Evolutionary conservation across 306 rosid genomes (phyloP).

Genomic region (Vigna trinervia): DNA sequence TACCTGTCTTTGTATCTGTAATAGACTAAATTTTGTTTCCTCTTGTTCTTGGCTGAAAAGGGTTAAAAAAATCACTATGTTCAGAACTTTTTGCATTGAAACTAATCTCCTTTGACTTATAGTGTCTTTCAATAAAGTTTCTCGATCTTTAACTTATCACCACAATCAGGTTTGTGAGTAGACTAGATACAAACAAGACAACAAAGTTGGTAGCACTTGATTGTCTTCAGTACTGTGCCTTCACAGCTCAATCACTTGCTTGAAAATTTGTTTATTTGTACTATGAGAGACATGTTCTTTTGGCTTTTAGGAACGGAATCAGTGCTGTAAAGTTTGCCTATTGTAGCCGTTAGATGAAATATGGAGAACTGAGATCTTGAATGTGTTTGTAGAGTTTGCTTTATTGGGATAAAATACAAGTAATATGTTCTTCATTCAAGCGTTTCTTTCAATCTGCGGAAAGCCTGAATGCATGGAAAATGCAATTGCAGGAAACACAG

Average conservation of each 20-base stretch:
- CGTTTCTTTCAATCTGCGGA: background rate
- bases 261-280: background rate
- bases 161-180: background rate
- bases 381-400: background rate
- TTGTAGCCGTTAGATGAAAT: background rate
- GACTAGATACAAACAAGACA: background rate
- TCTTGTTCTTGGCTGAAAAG: background rate
- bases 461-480: background rate
- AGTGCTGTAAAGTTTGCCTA: background rate
- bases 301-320: background rate
- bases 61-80: background rate
- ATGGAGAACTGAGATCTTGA: background rate
- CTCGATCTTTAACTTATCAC: background rate
- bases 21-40: background rate
- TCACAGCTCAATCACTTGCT: background rate
- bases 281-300: background rate
- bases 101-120: background rate
- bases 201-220: background rate
- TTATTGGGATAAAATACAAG: background rate
- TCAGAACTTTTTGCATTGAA: background rate
- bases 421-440: background rate
- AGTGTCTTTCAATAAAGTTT: background rate
- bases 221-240: background rate
- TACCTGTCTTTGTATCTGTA: background rate
- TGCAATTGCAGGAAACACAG: background rate